Evolutionary conservation across 257 asterid genomes (phyloP).

Genomic region (Nicotiana benthamiana): DNA sequence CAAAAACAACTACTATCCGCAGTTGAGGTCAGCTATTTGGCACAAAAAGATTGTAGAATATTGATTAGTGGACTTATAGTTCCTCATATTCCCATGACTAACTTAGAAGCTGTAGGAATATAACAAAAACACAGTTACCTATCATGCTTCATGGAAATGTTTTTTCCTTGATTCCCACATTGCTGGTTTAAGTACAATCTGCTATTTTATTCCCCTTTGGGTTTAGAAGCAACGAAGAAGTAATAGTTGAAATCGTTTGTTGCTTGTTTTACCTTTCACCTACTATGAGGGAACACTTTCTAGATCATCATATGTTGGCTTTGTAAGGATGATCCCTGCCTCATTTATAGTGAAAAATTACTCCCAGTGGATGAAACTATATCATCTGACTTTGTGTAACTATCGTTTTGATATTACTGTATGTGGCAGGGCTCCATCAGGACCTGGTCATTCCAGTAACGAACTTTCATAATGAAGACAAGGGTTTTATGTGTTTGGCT

Average conservation of each 20-base stretch:
- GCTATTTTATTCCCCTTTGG: not conserved
- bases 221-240: not conserved
- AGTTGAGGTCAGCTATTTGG: not conserved
- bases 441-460: conserved; percentile 82
- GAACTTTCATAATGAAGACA: conserved; percentile 67
- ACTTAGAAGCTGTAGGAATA: not conserved
- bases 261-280: not conserved
- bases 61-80: not conserved
- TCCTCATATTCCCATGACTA: not conserved
- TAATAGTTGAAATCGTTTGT: not conserved
- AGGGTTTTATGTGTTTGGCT: conserved; percentile 76
- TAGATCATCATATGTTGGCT: not conserved
- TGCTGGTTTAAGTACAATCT: not conserved
- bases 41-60: not conserved
- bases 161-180: not conserved
- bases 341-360: not conserved
- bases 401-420: conserved; percentile 11
- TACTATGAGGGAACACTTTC: not conserved
- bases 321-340: not conserved
- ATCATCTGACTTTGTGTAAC: not conserved
- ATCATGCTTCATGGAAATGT: not conserved
- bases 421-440: conserved; percentile 53
- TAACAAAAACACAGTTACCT: not conserved
- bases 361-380: not conserved
- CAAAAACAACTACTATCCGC: not conserved